phyloP scores from a whole-genome alignment of 2,329 filamentous ascomycete species.

The Phaeosphaeriaceae sp. region DNA sequence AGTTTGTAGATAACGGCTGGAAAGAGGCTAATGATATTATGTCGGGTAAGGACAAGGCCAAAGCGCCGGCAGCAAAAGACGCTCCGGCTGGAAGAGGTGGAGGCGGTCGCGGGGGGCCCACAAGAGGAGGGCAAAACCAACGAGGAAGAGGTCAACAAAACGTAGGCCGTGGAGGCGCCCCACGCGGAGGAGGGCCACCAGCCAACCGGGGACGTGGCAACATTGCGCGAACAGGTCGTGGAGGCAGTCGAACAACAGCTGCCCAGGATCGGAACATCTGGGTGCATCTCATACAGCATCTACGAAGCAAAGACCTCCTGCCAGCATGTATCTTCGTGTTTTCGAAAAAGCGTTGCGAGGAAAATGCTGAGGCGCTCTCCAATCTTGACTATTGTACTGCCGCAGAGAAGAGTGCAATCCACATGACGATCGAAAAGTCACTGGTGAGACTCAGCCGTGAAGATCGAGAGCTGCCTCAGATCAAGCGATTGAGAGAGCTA shows the following conservation, averaged over 20 bases:
- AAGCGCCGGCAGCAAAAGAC: slow-evolving; percentile 59
- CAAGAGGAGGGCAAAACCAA: slow-evolving; percentile 59
- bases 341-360: slow-evolving; percentile 96
- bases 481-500: slow-evolving; percentile 83
- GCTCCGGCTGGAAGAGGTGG: slow-evolving; percentile 61
- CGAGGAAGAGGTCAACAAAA: slow-evolving; percentile 56
- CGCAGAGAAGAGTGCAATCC: slow-evolving; percentile 91
- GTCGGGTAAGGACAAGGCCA: slow-evolving; percentile 80
- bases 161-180: slow-evolving; percentile 54
- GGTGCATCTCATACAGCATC: slow-evolving; percentile 92
- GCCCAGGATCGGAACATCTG: slow-evolving; percentile 96
- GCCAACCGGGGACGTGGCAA: slow-evolving; percentile 72
- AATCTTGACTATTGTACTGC: slow-evolving; percentile 96
- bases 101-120: slow-evolving; percentile 52
- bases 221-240: slow-evolving; percentile 85
- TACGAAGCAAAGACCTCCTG: slow-evolving; percentile 84
- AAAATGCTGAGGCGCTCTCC: slow-evolving; percentile 92
- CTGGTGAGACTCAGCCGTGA: slow-evolving; percentile 89
- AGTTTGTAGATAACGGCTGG: slow-evolving; percentile 91
- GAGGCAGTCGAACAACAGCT: slow-evolving; percentile 84
- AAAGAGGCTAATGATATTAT: slow-evolving; percentile 87
- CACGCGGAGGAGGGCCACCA: slow-evolving; percentile 63
- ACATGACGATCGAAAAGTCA: slow-evolving; percentile 97
- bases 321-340: slow-evolving; percentile 98
- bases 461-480: slow-evolving; percentile 89